Conservation (phyloP, 2,329 filamentous ascomycete species). For the Fusarium pseudoanthophilum region DNA sequence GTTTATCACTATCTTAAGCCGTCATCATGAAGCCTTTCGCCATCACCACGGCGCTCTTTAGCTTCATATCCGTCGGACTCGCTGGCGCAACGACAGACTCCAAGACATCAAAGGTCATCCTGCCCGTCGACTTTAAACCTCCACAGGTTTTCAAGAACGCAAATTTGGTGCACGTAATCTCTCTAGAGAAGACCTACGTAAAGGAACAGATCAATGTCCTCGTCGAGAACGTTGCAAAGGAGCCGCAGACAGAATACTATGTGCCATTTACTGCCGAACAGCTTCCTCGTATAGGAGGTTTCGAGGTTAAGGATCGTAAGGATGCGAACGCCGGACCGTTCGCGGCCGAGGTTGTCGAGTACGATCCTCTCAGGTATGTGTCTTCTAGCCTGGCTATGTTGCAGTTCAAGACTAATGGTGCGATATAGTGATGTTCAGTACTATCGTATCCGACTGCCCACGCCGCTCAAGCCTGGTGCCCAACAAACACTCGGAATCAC, state of each 20-base stretch:
- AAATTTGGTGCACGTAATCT: constrained; percentile 90
- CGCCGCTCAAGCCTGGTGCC: constrained; percentile 77
- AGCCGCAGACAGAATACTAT: constrained; percentile 90
- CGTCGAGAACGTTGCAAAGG: constrained; percentile 84
- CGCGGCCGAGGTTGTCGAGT: constrained; percentile 73
- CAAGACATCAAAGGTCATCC: constrained; percentile 67
- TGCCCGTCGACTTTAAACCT: constrained; percentile 78
- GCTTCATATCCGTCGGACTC: constrained; percentile 63
- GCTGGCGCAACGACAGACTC: constrained; percentile 51
- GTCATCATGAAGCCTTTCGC: constrained; percentile 56
- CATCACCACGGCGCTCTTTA: constrained; percentile 67
- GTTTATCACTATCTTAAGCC: constrained; percentile 39
- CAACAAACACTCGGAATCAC: constrained; percentile 90
- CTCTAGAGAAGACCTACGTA: constrained; percentile 91
- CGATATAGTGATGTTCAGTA: constrained; percentile 75
- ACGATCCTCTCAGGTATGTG: constrained; percentile 67
- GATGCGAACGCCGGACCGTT: constrained; percentile 75
- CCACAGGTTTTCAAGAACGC: constrained; percentile 93
- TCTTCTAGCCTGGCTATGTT: neutral
- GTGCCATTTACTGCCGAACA: constrained; percentile 83
- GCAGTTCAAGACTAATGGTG: constrained; percentile 24
- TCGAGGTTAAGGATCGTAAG: constrained; percentile 96
- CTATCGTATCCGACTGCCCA: constrained; percentile 83
- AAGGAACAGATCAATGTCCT: constrained; percentile 94
- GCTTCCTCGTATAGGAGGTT: constrained; percentile 80